Base-by-base conservation (phyloP, 2,329 filamentous ascomycete genomes). In the Diaporthe aspalathi region DNA sequence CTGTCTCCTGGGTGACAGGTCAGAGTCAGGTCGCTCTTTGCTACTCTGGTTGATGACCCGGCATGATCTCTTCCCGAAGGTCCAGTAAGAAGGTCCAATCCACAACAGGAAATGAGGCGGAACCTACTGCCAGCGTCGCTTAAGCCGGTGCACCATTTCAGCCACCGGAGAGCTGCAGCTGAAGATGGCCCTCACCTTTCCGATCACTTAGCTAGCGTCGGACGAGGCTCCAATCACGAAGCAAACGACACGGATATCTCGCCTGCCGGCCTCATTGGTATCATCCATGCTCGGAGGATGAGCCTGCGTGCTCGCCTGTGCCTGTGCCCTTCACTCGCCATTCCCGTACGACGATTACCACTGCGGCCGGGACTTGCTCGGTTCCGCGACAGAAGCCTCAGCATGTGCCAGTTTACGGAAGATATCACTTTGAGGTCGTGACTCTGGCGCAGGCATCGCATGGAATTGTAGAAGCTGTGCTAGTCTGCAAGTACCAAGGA, bases 81-180 rank as follows among this genome's bases (percentile, higher is more conserved):
- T 22, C n/a, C 24, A 45, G 7, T 29, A 14, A 60, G 29, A 6
- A 43, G 27, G 14, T 29, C 24, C 24, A 56, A 14, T 12, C 38
- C 4, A 27, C 24, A 47, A n/a, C 22, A 53, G n/a, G 27, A n/a
- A 11, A 38, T 5, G 5, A 29, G 14, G 17, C 9, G 32, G 17
- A 16, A 29, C 27, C 29, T 17, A 16, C 45, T 17, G 38, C 27
- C 27, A 70, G n/a, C 54, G 16, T 68, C 71, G 68, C 71, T 68
- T 72, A 70, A 29, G 2, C 9, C 14, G 68, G 71, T 72, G 60
- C 68, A 72, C 71, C 38, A 53, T 53, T 62, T 57, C 52, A 71
- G 71, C 68, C 68, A 72, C 68, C 71, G 71, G 71, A 71, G 62
- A 71, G 54, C 71, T 72, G 71, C 68, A 72, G 71, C 53, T 35